Evolutionary conservation across 108 stramenopile species (phyloP).

Genomic region (Cyclotella baltica): DNA sequence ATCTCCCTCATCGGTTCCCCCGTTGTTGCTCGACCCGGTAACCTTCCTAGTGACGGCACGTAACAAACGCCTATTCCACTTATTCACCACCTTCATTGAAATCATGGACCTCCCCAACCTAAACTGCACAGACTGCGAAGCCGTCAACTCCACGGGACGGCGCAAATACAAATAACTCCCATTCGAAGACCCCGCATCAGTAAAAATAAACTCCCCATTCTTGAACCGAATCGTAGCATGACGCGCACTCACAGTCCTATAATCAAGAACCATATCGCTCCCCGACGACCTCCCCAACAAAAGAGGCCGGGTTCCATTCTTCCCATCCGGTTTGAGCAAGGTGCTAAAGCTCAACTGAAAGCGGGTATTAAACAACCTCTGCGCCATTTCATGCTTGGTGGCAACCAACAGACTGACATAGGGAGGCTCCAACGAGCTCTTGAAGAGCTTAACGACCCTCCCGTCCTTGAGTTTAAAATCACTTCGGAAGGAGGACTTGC

Average conservation of each 20-base stretch:
- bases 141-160: slow-evolving; percentile 83
- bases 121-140: slow-evolving; percentile 84
- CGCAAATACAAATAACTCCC: slow-evolving; percentile 89
- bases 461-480: slow-evolving; percentile 94
- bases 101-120: slow-evolving; percentile 88
- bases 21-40: slow-evolving; percentile 24
- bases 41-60: slow-evolving; percentile 79
- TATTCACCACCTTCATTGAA: slow-evolving; percentile 90
- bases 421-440: slow-evolving; percentile 93
- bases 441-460: slow-evolving; percentile 89
- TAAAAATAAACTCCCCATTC: slow-evolving; percentile 92
- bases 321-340: slow-evolving; percentile 89
- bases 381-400: slow-evolving; percentile 96
- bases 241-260: slow-evolving; percentile 91
- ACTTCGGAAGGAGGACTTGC: slow-evolving; percentile 96
- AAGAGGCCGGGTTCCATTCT: slow-evolving; percentile 87
- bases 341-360: slow-evolving; percentile 96
- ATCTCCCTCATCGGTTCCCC: slow-evolving; percentile 49
- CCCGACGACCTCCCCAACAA: slow-evolving; percentile 94
- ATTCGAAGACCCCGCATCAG: slow-evolving; percentile 90
- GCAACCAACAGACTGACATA: slow-evolving; percentile 96
- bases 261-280: slow-evolving; percentile 97
- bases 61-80: slow-evolving; percentile 84
- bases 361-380: slow-evolving; percentile 95
- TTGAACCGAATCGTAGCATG: slow-evolving; percentile 91